Base-by-base conservation (phyloP, 305 asterid species). In the Solanum hybrid region DNA sequence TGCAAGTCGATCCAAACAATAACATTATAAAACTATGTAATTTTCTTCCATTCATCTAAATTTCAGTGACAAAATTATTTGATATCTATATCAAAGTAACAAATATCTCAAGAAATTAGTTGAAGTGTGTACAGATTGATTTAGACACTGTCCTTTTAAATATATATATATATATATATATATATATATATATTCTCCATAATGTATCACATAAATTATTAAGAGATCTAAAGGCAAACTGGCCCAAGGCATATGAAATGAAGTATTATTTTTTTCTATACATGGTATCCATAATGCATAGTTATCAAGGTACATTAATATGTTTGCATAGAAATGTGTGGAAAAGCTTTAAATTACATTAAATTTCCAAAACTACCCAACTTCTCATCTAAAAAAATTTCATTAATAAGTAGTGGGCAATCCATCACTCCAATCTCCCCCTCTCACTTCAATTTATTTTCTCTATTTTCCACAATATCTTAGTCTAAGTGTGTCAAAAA, bases 311-410 rank as follows among this genome's bases (percentile, higher is more conserved):
- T 36, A 29, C 11, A 26, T 37, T 88, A 32, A 38, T 78, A 92
- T 20, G 7, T 77, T 79, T 20, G 94, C 93, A 93, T 93, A 93
- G 97, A 92, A 89, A 93, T 92, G 93, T 87, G 97, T 93, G 96
- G 93, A 78, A 17, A 24, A 24, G 87, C 92, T 91, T 95, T 90
- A 90, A 94, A 93, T 93, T 36, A 91, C 98, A 96, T 94, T 96
- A 57, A 95, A 84, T 79, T 94, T 91, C 93, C 92, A 91, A 37
- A 31, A 26, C 37, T 89, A 91, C 91, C 57, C 57, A 92, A 37
- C 86, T 8, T 92, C 95, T 89, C 90, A 72, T 92, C 92, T 91
- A 29, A 76, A 90, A 17, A 6, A 83, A 7, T 1, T 10, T 37
- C n/a, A 76, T 75, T 91, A 82, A 92, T 93, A 94, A 95, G 92